phyloP scores from a whole-genome alignment of 2,329 filamentous ascomycete species.

The Botryosphaeria dothidea region DNA sequence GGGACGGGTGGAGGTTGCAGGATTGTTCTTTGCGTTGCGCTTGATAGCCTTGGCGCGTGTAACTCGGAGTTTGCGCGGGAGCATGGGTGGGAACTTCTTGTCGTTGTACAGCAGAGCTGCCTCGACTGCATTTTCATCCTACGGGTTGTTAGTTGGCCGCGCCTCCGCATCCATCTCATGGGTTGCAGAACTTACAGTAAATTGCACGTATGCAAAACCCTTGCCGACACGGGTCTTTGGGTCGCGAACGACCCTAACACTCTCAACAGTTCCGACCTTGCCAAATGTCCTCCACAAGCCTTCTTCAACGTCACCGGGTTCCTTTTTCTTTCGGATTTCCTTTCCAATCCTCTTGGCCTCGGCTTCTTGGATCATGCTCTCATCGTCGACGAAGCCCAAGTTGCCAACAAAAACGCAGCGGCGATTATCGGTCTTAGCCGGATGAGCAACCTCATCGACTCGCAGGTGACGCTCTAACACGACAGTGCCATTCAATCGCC shows the following conservation, averaged over 20 bases:
- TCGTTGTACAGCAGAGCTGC: conserved; percentile 83
- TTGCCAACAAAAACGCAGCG: conserved; percentile 97
- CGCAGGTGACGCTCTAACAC: conserved; percentile 86
- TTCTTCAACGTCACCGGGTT: conserved; percentile 85
- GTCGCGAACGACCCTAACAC: conserved; percentile 88
- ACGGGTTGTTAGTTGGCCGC: conserved; percentile 21
- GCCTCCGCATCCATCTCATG: too few relatives aligned
- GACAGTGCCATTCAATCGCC: conserved; percentile 78
- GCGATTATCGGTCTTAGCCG: conserved; percentile 76
- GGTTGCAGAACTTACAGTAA: conserved; percentile 72
- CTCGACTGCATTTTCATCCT: conserved; percentile 85
- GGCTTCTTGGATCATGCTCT: conserved; percentile 64
- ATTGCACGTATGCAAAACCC: conserved; percentile 97
- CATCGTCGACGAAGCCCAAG: conserved; percentile 92
- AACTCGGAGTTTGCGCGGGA: conserved; percentile 86
- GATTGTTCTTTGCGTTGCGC: conserved; percentile 35
- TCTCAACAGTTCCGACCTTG: conserved; percentile 81
- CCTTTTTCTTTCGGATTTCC: conserved; percentile 70
- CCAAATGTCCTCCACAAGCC: conserved; percentile 83
- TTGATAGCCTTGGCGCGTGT: conserved; percentile 74
- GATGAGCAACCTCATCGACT: conserved; percentile 89
- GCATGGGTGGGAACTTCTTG: conserved; percentile 91
- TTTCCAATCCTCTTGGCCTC: conserved; percentile 66
- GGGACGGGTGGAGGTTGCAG: conserved; percentile 27
- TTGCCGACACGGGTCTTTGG: conserved; percentile 90